Evolutionary conservation across 1,284 basidiomycete genomes (phyloP), one percentile per base, ranked within the genome.

Genomic region (Gymnopus androsaceus): DNA sequence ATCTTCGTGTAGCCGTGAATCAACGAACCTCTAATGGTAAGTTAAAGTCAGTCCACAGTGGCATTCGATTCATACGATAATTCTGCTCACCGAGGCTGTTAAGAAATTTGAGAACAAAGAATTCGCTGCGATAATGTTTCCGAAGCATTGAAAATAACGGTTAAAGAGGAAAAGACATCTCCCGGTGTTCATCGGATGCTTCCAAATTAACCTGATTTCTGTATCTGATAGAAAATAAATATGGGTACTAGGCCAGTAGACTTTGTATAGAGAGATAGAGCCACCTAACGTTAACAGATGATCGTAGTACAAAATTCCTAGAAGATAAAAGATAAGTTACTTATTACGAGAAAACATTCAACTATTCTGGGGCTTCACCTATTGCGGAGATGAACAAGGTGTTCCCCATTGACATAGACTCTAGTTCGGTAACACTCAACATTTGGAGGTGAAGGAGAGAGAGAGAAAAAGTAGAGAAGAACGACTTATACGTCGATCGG

Each of bases 141-240:
- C 54, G 23, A 55, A 42, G 28, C 38, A 47, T n/a, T 46, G 46
- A 28, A 55, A 28, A 34, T 55, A 55, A 4, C 54, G 54, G 34
- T 55, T 55, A 11, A 55, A 6, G 21, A 55, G 28, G 23, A 55
- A 55, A 4, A 55, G 21, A 41, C 50, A 55, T 23, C 46, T 23
- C 14, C 47, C 34, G 14, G 40, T 8, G 21, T 33, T 55, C 27
- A 33, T 49, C 4, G 46, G 47, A 15, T 28, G 38, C 23, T 34
- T 48, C 54, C 54, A 55, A 8, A 55, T 21, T 7, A 55, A 36
- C 12, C 23, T 17, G 15, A 42, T 44, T 36, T 55, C 54, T 15
- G 47, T 12, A n/a, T 48, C 54, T 55, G 37, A 11, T 27, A 11
- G 2, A 11, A 11, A 9, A 6, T 28, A 2, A 25, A 15, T 38